Conservation (phyloP, 2,329 filamentous ascomycete genomes). For the Aspergillus awamori region DNA sequence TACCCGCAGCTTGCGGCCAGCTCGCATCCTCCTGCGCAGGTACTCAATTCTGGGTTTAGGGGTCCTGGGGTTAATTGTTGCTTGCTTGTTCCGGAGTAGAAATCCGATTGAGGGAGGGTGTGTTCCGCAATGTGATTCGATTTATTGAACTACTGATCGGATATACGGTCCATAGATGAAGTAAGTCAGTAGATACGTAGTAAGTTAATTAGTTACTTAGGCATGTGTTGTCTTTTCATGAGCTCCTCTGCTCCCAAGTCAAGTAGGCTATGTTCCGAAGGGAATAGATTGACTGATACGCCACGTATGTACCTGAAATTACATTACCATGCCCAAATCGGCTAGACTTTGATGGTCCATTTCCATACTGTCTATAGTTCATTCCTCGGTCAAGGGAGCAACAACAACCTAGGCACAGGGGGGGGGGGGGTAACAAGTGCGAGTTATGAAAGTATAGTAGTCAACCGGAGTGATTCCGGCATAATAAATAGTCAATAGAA, state of each 20-base stretch:
- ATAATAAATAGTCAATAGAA: too few relatives aligned
- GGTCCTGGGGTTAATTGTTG: too few relatives aligned
- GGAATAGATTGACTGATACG: background rate
- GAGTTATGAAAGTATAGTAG: background rate
- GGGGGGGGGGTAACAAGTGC: background rate
- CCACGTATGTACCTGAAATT: background rate
- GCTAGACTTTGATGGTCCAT: background rate
- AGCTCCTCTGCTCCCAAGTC: background rate
- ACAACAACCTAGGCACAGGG: too few relatives aligned
- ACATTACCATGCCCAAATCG: background rate
- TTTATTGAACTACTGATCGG: slow-evolving; percentile 1
- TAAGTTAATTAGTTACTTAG: background rate
- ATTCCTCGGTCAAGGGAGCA: background rate
- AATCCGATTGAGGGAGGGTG: background rate
- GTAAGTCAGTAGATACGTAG: background rate
- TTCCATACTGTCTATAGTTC: background rate
- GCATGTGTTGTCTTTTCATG: background rate
- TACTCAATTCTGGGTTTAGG: too few relatives aligned
- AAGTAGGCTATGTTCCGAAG: background rate
- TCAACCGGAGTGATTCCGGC: slow-evolving; percentile 4
- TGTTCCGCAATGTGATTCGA: background rate
- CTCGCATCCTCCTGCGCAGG: too few relatives aligned
- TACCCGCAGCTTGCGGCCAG: too few relatives aligned
- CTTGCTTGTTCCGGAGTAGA: background rate
- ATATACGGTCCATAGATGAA: slow-evolving; percentile 4